Conservation (phyloP, 73 alveolate genomes). For the Breviolum minutum region DNA sequence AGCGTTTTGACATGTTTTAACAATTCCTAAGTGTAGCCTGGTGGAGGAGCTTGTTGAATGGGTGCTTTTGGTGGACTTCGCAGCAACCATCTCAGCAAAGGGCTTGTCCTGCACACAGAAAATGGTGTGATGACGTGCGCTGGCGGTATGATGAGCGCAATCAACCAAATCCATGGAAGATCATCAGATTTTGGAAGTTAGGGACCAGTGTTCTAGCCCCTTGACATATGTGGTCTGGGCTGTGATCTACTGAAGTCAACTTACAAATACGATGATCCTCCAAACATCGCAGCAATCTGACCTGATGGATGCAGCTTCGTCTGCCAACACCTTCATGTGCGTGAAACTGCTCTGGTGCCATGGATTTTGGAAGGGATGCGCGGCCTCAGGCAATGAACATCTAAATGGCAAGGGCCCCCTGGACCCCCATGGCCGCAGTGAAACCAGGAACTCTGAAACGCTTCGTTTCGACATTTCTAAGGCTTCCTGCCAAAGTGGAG, state of each 20-base stretch:
- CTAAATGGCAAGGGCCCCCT: neutral
- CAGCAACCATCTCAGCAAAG: slow-evolving; percentile 92
- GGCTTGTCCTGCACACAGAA: slow-evolving; percentile 65
- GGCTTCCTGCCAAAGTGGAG: slow-evolving; percentile 6
- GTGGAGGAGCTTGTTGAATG: slow-evolving; percentile 87
- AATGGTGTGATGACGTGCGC: too few relatives aligned
- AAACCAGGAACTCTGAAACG: too few relatives aligned
- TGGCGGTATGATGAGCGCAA: too few relatives aligned
- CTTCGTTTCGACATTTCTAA: too few relatives aligned
- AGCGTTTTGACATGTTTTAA: neutral
- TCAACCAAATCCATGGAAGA: too few relatives aligned
- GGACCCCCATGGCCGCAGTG: too few relatives aligned
- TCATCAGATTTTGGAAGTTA: too few relatives aligned
- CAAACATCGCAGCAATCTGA: neutral
- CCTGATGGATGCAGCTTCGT: slow-evolving; percentile 92
- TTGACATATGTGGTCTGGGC: neutral
- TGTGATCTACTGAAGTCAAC: neutral
- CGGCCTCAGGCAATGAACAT: neutral
- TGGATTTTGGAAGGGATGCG: slow-evolving; percentile 90
- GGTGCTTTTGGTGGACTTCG: slow-evolving; percentile 80
- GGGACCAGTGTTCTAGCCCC: too few relatives aligned
- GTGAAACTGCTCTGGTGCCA: slow-evolving; percentile 94
- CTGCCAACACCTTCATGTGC: slow-evolving; percentile 92
- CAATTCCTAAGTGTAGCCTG: neutral
- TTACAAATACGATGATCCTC: too few relatives aligned